phyloP scores from a whole-genome alignment of 1,284 basidiomycete genomes.

The Xerocomus alliaceus region DNA sequence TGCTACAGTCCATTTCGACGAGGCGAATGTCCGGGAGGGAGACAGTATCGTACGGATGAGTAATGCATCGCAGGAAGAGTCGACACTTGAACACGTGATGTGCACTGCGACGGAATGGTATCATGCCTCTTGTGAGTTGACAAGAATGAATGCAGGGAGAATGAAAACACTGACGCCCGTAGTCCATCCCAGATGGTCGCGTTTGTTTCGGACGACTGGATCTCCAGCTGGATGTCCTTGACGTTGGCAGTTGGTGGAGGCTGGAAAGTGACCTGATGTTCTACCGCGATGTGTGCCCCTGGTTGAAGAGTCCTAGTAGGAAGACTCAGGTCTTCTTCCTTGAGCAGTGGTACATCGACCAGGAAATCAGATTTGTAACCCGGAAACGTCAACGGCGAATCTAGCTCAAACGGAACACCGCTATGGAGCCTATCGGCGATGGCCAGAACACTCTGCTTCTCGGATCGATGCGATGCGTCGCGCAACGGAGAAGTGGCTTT shows the following conservation, averaged over 20 bases:
- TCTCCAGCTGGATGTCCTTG: slow-evolving; percentile 24
- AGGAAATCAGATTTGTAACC: neutral
- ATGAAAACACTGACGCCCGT: slow-evolving; percentile 22
- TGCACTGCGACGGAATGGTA: slow-evolving; percentile 10
- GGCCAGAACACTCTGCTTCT: neutral
- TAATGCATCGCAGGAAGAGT: slow-evolving; percentile 31
- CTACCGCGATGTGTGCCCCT: neutral
- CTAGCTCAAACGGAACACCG: slow-evolving; percentile 1
- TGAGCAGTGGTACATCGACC: neutral
- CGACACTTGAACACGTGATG: slow-evolving; percentile 31
- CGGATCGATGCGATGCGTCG: neutral
- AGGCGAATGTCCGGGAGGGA: slow-evolving; percentile 12
- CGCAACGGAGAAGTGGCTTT: slow-evolving; percentile 2
- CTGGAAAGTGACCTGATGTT: neutral
- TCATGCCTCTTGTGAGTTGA: neutral
- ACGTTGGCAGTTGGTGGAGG: neutral
- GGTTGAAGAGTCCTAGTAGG: neutral
- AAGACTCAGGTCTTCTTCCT: slow-evolving; percentile 1
- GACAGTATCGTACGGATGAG: slow-evolving; percentile 16
- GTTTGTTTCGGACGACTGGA: slow-evolving; percentile 18
- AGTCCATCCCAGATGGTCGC: slow-evolving; percentile 37
- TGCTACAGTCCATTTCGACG: slow-evolving; percentile 34
- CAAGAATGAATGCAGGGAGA: neutral
- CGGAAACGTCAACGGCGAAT: neutral
- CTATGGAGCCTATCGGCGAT: slow-evolving; percentile 8